These are phyloP conservation scores for Venturia nashicola DNA, from an alignment of 2,329 filamentous ascomycete species.

Conservation along the genomic window DNA sequence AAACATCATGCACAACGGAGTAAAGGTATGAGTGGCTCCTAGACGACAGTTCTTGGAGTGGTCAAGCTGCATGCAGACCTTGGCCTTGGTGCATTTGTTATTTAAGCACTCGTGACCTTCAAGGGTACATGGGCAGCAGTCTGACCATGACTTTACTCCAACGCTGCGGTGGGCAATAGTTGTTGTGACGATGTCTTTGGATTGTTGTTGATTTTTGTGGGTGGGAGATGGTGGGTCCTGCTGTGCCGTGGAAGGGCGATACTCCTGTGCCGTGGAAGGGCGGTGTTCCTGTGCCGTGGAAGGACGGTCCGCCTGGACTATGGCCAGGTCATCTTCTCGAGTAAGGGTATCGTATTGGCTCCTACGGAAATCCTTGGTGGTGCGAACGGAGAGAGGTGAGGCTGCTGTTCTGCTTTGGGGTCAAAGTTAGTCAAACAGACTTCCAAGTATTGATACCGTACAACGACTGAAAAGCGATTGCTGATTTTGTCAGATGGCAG, in stretches of 20 bases:
- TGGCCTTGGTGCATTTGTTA: neutral
- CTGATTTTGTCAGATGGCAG: too few relatives aligned
- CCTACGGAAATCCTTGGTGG: neutral
- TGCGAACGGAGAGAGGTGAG: neutral
- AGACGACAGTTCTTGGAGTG: neutral
- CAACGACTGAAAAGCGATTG: neutral
- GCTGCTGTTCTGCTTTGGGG: neutral
- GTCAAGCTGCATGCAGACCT: constrained; percentile 1
- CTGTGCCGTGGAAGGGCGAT: neutral
- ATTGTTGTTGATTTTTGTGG: neutral
- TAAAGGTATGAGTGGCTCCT: neutral
- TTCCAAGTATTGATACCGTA: neutral
- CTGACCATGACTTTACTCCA: neutral
- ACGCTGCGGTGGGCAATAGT: neutral
- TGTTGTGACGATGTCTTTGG: neutral
- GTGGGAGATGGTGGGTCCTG: neutral
- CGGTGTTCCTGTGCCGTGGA: neutral
- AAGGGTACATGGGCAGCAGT: neutral
- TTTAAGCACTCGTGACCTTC: neutral
- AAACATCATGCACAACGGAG: neutral
- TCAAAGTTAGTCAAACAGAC: neutral
- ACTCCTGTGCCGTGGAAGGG: neutral
- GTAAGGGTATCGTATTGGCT: neutral
- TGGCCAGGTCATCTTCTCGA: neutral
- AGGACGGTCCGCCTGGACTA: neutral